Evolutionary conservation across 768 basidiomycete genomes (phyloP), one percentile per base, ranked within the genome.

Genomic region (Holtermanniella nyarrowii): DNA sequence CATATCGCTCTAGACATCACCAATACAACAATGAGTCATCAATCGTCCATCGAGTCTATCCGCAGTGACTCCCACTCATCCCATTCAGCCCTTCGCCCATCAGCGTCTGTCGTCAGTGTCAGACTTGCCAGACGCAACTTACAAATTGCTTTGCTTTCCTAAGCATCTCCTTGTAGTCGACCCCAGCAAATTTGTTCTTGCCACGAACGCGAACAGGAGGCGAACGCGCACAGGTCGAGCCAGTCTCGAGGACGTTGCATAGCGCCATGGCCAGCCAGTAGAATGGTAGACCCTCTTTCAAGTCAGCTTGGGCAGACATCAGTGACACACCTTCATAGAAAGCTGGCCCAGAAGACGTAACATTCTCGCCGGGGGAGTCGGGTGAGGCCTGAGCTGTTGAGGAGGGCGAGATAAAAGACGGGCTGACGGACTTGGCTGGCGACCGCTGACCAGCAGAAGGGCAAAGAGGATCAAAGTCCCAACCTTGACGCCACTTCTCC

Each of bases 241-340:
- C 56, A 2, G 46, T 53, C 47, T 63, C 67, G 31, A 74, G 56
- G 14, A 66, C 55, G 54, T 64, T 67, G n/a, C 70, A 52, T 20
- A 75, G 52, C 5, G 69, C 68, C 31, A 67, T 65, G 18, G 67
- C 64, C 22, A 74, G 65, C 74, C 74, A 75, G 54, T 69, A 75
- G 57, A 65, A 72, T 5, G 74, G 74, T 3, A 73, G 59, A n/a
- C 69, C 70, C 51, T 71, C 69, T 66, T 52, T 46, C 13, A 37
- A 25, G 21, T n/a, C 1, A 26, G 14, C 18, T 23, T 20, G 37
- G n/a, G 3, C 12, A 22, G n/a, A 25, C 25, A 41, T 25, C n/a
- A 7, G 0, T 3, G n/a, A 58, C 67, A 55, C 50, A 70, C 71
- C 64, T 56, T 72, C 65, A 60, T 67, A 60, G 56, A 68, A 67